Percentiles rank a stretch among this genome's conserved stretches.
Conservation (phyloP, 2,329 filamentous ascomycete genomes). For the Madurella mycetomatis region DNA sequence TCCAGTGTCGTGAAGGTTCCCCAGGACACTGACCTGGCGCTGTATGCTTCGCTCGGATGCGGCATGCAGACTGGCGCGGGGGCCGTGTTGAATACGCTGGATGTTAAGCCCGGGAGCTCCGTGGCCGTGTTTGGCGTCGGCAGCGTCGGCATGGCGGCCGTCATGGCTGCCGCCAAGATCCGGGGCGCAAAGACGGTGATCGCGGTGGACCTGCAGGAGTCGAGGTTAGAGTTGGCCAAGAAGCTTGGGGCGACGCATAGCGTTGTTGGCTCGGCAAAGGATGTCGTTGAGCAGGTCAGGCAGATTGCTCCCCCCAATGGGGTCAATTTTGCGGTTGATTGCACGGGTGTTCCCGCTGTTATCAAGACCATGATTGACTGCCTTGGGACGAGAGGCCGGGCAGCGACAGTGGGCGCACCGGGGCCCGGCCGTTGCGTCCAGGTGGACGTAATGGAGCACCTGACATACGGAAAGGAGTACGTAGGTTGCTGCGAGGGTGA, state of each 20-base stretch:
- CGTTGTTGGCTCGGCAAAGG: slow-evolving; percentile 23
- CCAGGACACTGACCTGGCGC: slow-evolving; percentile 25
- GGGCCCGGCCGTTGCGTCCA: slow-evolving; percentile 20
- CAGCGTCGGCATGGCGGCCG: slow-evolving; percentile 33
- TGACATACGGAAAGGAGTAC: slow-evolving; percentile 29
- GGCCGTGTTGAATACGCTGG: slow-evolving; percentile 32
- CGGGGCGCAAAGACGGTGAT: slow-evolving; percentile 28
- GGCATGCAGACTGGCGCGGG: slow-evolving; percentile 36
- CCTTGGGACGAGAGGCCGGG: slow-evolving; percentile 30
- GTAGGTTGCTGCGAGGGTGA: slow-evolving; percentile 30
- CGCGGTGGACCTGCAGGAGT: slow-evolving; percentile 29
- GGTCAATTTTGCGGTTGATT: slow-evolving; percentile 32
- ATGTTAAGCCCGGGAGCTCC: slow-evolving; percentile 25
- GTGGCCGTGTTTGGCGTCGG: slow-evolving; percentile 34
- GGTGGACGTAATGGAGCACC: slow-evolving; percentile 27
- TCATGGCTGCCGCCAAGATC: slow-evolving; percentile 33
- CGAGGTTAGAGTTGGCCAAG: slow-evolving; percentile 29
- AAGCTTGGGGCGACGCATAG: slow-evolving; percentile 33
- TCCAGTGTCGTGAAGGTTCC: slow-evolving; percentile 30
- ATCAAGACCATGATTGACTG: slow-evolving; percentile 45
- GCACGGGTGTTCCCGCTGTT: slow-evolving; percentile 34
- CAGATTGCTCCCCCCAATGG: slow-evolving; percentile 27
- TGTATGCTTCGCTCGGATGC: slow-evolving; percentile 34
- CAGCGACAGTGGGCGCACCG: slow-evolving; percentile 28
- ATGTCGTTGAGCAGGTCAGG: slow-evolving; percentile 29